phyloP scores from a whole-genome alignment of 192 early-diverging fungal species.

The Kappamyces sp. region DNA sequence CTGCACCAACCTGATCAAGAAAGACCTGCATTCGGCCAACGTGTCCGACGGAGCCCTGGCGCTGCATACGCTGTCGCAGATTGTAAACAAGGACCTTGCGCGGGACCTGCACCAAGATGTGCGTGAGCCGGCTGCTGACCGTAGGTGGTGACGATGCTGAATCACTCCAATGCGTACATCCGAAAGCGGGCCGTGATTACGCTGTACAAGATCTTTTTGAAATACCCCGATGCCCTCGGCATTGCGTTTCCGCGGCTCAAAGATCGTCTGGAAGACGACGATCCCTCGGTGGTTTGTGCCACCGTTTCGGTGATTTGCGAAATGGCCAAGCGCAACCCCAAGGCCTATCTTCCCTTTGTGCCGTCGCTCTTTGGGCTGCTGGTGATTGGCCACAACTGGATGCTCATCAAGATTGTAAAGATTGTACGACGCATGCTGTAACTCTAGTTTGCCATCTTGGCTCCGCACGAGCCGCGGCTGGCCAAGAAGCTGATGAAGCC shows the following conservation, averaged over 20 bases:
- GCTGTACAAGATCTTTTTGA: conserved; percentile 81
- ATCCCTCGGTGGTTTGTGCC: conserved; percentile 90
- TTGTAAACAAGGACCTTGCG: conserved; percentile 86
- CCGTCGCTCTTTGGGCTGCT: conserved; percentile 89
- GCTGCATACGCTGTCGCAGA: conserved; percentile 84
- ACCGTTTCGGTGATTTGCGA: conserved; percentile 96
- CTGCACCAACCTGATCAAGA: conserved; percentile 92
- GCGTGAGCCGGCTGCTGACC: neutral
- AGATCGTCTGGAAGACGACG: conserved; percentile 83
- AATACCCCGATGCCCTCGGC: conserved; percentile 82
- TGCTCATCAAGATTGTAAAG: conserved; percentile 99
- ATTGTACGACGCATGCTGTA: conserved; percentile 48
- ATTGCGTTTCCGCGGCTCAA: conserved; percentile 76
- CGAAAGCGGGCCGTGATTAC: conserved; percentile 77
- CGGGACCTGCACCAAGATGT: conserved; percentile 82
- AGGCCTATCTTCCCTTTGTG: conserved; percentile 87
- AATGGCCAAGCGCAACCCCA: conserved; percentile 85
- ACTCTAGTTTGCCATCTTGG: conserved; percentile 77
- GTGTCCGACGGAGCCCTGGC: conserved; percentile 82
- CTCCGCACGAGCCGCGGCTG: conserved; percentile 88
- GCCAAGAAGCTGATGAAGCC: conserved; percentile 82
- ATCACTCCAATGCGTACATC: conserved; percentile 88
- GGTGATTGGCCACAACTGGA: conserved; percentile 97
- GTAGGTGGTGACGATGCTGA: conserved; percentile 64
- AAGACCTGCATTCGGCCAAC: conserved; percentile 85